A percentile compares a stretch with the other conserved stretches of the same genome.
Conservation (phyloP, 2,329 filamentous ascomycete species). For the Arachnomyces sp. region DNA sequence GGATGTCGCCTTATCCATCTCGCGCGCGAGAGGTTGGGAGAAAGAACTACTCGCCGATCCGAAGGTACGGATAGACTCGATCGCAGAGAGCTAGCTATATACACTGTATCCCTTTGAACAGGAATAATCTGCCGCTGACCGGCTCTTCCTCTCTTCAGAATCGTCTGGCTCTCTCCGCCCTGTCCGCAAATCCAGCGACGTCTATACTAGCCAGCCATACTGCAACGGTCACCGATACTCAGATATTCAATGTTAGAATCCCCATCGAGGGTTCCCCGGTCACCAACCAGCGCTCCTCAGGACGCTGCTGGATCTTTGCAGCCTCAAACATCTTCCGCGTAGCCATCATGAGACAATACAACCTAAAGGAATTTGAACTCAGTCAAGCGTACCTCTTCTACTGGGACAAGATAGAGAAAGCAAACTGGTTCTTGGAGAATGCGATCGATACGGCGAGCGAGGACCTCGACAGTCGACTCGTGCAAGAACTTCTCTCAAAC, state of each 20-base stretch:
- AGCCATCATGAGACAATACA: conserved; percentile 78
- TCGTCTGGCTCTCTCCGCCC: conserved; percentile 67
- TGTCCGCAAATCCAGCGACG: conserved; percentile 60
- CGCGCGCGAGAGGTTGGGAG: conserved; percentile 20
- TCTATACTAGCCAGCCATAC: conserved; percentile 58
- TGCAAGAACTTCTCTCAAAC: conserved; percentile 60
- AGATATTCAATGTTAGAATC: conserved; percentile 77
- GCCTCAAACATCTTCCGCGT: conserved; percentile 86
- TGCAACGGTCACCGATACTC: conserved; percentile 60
- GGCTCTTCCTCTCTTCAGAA: conserved; percentile 32
- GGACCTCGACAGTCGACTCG: conserved; percentile 63
- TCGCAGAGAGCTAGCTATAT: background rate
- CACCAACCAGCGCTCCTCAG: conserved; percentile 74
- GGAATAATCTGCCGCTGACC: background rate
- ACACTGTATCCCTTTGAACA: background rate
- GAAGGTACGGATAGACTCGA: conserved; percentile 15
- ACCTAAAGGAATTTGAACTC: conserved; percentile 72
- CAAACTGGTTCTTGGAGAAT: conserved; percentile 82
- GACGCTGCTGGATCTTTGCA: conserved; percentile 87
- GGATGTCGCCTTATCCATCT: conserved; percentile 13
- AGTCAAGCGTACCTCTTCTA: conserved; percentile 84
- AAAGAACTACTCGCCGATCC: conserved; percentile 19
- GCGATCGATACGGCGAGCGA: conserved; percentile 66
- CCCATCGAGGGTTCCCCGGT: conserved; percentile 74
- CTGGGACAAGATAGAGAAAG: conserved; percentile 90